Conservation (phyloP, 2,329 filamentous ascomycete genomes). For the Magnaporthiopsis poae region DNA sequence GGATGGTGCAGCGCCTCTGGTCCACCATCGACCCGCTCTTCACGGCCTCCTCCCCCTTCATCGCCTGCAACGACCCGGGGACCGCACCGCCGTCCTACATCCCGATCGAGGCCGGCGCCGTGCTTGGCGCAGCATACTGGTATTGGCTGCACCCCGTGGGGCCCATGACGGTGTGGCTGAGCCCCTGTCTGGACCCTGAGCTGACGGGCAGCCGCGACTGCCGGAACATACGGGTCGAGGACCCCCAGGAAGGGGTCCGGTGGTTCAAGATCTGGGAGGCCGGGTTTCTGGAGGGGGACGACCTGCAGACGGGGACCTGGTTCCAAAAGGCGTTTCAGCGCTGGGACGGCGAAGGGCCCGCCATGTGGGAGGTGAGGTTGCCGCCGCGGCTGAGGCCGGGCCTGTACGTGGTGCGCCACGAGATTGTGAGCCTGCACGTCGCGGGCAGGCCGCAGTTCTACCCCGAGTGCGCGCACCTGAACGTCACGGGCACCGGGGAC, state of each 20-base stretch:
- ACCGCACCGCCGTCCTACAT: conserved; percentile 26
- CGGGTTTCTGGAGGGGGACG: conserved; percentile 23
- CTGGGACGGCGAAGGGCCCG: conserved; percentile 26
- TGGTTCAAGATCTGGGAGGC: conserved; percentile 36
- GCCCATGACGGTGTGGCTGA: conserved; percentile 30
- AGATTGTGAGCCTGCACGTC: conserved; percentile 42
- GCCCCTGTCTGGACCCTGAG: conserved; percentile 22
- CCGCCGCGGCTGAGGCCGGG: conserved; percentile 34
- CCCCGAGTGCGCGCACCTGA: conserved; percentile 29
- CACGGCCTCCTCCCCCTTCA: conserved; percentile 20
- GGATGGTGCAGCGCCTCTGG: conserved; percentile 30
- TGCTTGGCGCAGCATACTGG: conserved; percentile 30
- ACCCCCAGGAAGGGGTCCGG: conserved; percentile 9
- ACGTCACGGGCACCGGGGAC: conserved; percentile 22
- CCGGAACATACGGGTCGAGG: conserved; percentile 18
- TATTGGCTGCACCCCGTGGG: conserved; percentile 32
- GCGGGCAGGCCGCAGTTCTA: conserved; percentile 37
- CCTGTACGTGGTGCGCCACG: conserved; percentile 42
- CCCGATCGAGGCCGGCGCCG: conserved; percentile 25
- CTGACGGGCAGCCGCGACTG: conserved; percentile 10
- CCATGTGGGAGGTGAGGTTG: conserved; percentile 35
- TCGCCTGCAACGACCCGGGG: conserved; percentile 29
- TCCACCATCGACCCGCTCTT: conserved; percentile 29
- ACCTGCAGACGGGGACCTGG: conserved; percentile 26
- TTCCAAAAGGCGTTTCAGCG: conserved; percentile 29